Conservation (phyloP, 2,329 filamentous ascomycete species). For the Clonostachys sp. region DNA sequence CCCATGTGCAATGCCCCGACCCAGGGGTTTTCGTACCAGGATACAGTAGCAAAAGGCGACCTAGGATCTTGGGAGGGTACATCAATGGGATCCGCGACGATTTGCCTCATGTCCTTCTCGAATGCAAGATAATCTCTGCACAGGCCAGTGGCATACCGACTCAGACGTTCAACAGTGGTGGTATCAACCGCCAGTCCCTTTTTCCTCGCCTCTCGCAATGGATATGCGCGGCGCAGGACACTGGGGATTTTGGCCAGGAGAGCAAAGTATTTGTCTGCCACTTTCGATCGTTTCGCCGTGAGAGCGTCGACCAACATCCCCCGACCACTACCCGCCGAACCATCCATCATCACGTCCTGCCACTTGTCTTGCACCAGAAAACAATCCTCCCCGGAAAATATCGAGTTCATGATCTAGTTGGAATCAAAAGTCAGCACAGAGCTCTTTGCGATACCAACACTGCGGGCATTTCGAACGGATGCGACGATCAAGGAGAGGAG, state of each 20-base stretch:
- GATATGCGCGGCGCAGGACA: constrained; percentile 1
- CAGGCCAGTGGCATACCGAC: not conserved
- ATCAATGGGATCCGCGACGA: constrained; percentile 1
- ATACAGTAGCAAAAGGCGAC: constrained; percentile 1
- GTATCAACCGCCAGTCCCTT: not conserved
- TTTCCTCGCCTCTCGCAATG: not conserved
- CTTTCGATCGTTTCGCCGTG: not conserved
- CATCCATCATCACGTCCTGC: not conserved
- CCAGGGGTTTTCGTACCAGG: constrained; percentile 2
- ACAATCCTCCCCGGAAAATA: constrained; percentile 2
- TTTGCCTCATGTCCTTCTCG: not conserved
- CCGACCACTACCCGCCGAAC: too few relatives aligned
- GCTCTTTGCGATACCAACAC: too few relatives aligned
- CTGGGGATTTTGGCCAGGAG: constrained; percentile 1
- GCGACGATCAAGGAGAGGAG: too few relatives aligned
- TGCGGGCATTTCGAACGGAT: too few relatives aligned
- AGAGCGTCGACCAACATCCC: not conserved
- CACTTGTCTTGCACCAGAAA: not conserved
- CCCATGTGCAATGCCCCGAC: constrained; percentile 3
- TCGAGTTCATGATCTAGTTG: constrained; percentile 3
- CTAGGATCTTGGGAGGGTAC: not conserved
- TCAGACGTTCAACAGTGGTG: not conserved
- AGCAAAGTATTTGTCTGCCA: not conserved
- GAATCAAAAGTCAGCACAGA: not conserved
- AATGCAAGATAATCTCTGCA: not conserved